Percentiles rank a stretch among this genome's conserved stretches.
Conservation (phyloP, 345 rosid species). For the Jatropha curcas region DNA sequence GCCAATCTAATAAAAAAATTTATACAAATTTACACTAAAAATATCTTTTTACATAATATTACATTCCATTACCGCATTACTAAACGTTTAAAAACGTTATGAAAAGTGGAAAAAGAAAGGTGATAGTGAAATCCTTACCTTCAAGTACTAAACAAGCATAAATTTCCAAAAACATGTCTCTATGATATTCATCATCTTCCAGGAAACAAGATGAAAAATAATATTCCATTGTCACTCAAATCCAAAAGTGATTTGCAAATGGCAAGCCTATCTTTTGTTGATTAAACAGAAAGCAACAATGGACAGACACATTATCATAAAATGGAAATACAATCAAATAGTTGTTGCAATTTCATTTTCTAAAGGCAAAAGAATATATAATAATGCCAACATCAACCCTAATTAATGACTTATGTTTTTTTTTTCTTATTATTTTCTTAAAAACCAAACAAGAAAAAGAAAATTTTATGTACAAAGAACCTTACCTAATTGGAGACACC, state of each 20-base stretch:
- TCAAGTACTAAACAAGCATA: no score
- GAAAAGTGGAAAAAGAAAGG: no score
- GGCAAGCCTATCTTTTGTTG: neutral
- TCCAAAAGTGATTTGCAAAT: neutral
- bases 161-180: neutral
- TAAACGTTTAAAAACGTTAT: no score
- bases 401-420: neutral
- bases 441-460: neutral
- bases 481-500: neutral
- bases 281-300: neutral
- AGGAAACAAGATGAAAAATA: no score
- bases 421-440: neutral
- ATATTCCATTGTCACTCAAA: no score
- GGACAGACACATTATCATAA: neutral
- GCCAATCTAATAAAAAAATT: no score
- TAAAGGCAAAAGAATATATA: neutral
- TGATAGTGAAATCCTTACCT: no score
- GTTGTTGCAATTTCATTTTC: slow-evolving; percentile 12
- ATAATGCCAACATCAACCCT: neutral
- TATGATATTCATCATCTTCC: no score
- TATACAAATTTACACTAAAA: no score
- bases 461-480: neutral
- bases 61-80: no score
- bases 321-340: slow-evolving; percentile 1
- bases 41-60: no score